These are phyloP conservation scores for Kalaharituber pfeilii DNA, from an alignment of 2,329 filamentous ascomycete genomes.

Conservation along the genomic window DNA sequence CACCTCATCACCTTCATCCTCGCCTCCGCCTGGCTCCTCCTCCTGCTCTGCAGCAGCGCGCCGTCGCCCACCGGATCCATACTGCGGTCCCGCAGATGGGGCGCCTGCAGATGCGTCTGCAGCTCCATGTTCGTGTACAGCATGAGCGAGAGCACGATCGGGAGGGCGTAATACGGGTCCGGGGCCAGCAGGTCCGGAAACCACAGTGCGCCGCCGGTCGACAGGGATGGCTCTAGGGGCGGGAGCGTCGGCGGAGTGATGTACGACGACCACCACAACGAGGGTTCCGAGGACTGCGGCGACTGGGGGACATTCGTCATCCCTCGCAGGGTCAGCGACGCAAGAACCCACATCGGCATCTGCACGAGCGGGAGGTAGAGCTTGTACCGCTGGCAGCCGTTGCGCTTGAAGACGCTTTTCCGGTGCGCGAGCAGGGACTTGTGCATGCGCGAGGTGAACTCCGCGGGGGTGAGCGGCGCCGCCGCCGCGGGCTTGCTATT, in stretches of 20 bases:
- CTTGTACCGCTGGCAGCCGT: neutral
- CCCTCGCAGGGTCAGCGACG: constrained; percentile 9
- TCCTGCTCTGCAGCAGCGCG: too few species aligned
- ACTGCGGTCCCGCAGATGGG: neutral
- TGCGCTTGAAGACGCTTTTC: constrained; percentile 10
- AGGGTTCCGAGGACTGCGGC: neutral
- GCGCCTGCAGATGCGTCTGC: neutral
- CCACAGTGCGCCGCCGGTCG: constrained; percentile 19
- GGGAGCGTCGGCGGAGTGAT: neutral
- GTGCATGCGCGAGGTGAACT: too few species aligned
- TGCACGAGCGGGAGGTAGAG: constrained; percentile 3
- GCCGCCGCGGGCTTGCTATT: too few species aligned
- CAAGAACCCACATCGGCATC: constrained; percentile 14
- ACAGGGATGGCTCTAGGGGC: constrained; percentile 19
- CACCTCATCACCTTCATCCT: neutral
- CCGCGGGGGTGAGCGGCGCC: too few species aligned
- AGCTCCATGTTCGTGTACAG: constrained; percentile 11
- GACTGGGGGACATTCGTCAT: neutral
- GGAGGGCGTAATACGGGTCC: constrained; percentile 13
- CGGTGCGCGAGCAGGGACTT: constrained; percentile 9
- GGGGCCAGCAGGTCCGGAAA: constrained; percentile 13
- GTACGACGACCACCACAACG: neutral
- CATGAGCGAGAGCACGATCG: constrained; percentile 9
- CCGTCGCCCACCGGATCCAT: too few species aligned
- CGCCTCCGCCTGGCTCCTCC: too few species aligned